phyloP scores from a whole-genome alignment of 148 eudicot species.

The Amaranthus hypochondriacus region DNA sequence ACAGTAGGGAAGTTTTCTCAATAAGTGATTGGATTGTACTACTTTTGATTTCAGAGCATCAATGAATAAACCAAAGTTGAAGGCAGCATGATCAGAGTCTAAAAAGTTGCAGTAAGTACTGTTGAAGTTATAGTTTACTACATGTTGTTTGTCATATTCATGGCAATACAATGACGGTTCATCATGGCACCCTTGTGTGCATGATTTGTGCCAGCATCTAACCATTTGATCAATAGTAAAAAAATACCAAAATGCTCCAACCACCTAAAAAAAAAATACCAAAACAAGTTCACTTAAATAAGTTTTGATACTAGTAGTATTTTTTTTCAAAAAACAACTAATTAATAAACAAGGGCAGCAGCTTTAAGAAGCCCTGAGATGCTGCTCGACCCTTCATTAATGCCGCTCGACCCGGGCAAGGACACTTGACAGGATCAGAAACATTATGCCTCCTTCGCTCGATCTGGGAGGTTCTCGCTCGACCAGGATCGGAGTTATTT shows the following conservation, averaged over 20 bases:
- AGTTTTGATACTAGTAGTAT: too few relatives aligned
- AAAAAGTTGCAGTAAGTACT: constrained; percentile 32
- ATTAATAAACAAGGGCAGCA: too few relatives aligned
- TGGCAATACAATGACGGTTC: constrained; percentile 32
- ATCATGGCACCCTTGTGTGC: constrained; percentile 29
- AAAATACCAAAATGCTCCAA: constrained; percentile 79
- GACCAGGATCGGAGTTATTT: too few relatives aligned
- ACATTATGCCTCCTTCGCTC: too few relatives aligned
- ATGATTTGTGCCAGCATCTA: constrained; percentile 52
- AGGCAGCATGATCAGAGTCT: constrained; percentile 29
- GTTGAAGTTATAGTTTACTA: constrained; percentile 4
- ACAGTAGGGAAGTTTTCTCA: constrained; percentile 56
- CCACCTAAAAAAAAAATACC: too few relatives aligned
- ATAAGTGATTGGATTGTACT: constrained; percentile 41
- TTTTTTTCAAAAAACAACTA: too few relatives aligned
- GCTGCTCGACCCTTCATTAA: too few relatives aligned
- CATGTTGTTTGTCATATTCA: neutral
- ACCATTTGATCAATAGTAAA: constrained; percentile 51
- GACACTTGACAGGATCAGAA: too few relatives aligned
- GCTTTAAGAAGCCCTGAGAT: too few relatives aligned
- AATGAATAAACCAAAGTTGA: constrained; percentile 63
- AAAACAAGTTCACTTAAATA: too few relatives aligned
- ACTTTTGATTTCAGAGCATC: constrained; percentile 51
- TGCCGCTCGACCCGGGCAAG: too few relatives aligned
- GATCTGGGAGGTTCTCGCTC: too few relatives aligned